phyloP scores from a whole-genome alignment of 257 asterid species.

The Cynanchum wilfordii region DNA sequence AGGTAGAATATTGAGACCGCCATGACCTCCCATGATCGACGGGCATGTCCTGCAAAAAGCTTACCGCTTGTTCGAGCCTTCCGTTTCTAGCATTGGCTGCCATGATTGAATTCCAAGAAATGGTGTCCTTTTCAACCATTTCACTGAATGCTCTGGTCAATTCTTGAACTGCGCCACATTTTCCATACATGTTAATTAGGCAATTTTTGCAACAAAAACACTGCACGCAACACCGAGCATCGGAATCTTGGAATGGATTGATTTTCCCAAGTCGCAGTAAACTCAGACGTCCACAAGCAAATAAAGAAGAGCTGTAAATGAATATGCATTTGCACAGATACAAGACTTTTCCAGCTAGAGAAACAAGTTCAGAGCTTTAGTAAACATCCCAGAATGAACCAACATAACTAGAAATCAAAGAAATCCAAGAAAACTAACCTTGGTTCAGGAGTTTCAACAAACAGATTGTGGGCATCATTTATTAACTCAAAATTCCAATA shows the following conservation, averaged over 20 bases:
- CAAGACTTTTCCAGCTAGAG: constrained; percentile 47
- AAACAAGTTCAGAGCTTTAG: constrained; percentile 48
- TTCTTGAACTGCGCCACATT: constrained; percentile 50
- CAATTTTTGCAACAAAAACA: constrained; percentile 37
- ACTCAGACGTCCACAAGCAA: constrained; percentile 61
- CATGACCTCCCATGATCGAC: constrained; percentile 98
- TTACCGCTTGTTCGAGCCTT: no score
- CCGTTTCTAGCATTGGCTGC: constrained; percentile 79
- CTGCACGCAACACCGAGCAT: constrained; percentile 47
- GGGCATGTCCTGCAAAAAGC: no score
- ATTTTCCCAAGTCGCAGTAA: constrained; percentile 43
- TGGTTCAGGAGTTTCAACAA: constrained; percentile 63
- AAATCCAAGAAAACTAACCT: constrained; percentile 78
- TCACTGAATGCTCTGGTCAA: constrained; percentile 38
- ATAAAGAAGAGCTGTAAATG: constrained; percentile 67
- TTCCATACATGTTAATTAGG: constrained; percentile 83
- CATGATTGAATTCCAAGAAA: constrained; percentile 71
- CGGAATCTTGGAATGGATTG: constrained; percentile 70
- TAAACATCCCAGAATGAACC: constrained; percentile 55
- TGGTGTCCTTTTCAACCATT: constrained; percentile 41
- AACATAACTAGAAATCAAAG: constrained; percentile 71
- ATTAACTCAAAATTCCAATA: constrained; percentile 39
- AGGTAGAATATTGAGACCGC: constrained; percentile 92
- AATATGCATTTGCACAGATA: constrained; percentile 52
- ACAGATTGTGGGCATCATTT: constrained; percentile 42